A percentile compares a stretch with the other conserved stretches of the same genome.
Conservation (phyloP, 164 flowering plant genomes). For the Dillenia suffruticosa region DNA sequence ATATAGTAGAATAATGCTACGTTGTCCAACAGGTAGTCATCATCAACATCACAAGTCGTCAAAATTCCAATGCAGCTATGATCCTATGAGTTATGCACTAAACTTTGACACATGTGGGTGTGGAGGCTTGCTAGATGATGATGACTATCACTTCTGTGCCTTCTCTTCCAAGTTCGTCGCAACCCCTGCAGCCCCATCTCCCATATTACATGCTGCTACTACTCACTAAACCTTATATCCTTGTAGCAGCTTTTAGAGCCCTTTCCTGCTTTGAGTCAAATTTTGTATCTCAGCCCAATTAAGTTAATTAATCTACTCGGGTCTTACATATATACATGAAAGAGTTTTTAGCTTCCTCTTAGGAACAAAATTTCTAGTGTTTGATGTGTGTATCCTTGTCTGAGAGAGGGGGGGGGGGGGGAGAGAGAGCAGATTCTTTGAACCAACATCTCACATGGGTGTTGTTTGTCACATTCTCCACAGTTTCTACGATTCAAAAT, state of each 20-base stretch:
- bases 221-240: background rate
- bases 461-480: too few relatives aligned
- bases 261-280: background rate
- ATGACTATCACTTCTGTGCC: constrained; percentile 36
- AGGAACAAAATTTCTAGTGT: too few relatives aligned
- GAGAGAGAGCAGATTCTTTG: too few relatives aligned
- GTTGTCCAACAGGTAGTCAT: constrained; percentile 8
- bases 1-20: constrained; percentile 18
- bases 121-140: constrained; percentile 29
- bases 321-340: too few relatives aligned
- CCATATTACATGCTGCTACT: constrained; percentile 13
- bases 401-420: too few relatives aligned
- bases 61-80: constrained; percentile 47
- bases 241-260: background rate
- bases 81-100: constrained; percentile 55
- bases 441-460: too few relatives aligned
- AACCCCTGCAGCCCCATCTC: constrained; percentile 9
- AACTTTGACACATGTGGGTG: constrained; percentile 50
- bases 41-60: constrained; percentile 4
- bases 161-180: constrained; percentile 58
- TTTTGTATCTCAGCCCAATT: background rate
- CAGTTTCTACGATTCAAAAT: too few relatives aligned
- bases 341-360: too few relatives aligned
- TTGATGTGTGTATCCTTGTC: too few relatives aligned
- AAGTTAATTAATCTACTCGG: too few relatives aligned